Evolutionary conservation across 2,329 filamentous ascomycete species (phyloP).

Genomic region (Hypoxylon sp.): DNA sequence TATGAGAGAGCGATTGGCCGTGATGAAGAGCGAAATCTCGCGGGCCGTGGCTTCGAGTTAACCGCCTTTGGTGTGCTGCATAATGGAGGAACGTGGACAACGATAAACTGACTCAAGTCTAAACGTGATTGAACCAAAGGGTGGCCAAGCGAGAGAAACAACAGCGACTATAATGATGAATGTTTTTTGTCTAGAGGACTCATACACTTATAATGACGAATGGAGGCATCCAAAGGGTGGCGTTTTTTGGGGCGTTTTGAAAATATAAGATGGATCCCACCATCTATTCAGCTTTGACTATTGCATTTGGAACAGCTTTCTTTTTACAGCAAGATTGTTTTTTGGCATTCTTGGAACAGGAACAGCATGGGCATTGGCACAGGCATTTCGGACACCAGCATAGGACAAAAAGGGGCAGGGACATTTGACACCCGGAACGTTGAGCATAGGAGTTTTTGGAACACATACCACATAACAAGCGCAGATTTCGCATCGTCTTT

Average conservation of each 20-base stretch:
- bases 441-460: conserved; percentile 39
- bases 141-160: conserved; percentile 4
- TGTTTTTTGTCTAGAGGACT: conserved; percentile 6
- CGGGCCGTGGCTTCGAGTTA: conserved; percentile 57
- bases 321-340: conserved; percentile 29
- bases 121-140: background rate
- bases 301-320: conserved; percentile 26
- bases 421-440: conserved; percentile 25
- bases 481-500: conserved; percentile 7
- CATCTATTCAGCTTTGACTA: conserved; percentile 15
- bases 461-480: conserved; percentile 8
- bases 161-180: background rate
- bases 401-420: conserved; percentile 33
- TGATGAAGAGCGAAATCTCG: conserved; percentile 74
- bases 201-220: conserved; percentile 30
- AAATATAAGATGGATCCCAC: conserved; percentile 2
- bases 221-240: conserved; percentile 21
- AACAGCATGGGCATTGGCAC: conserved; percentile 30
- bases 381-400: conserved; percentile 28
- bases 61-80: background rate
- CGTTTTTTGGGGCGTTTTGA: conserved; percentile 16
- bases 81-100: background rate
- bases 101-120: background rate
- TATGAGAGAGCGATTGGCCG: conserved; percentile 68
- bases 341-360: conserved; percentile 34